Percentiles rank a stretch among this genome's conserved stretches.
Conservation (phyloP, 2,329 filamentous ascomycete species). For the Sporothrix curviconia region DNA sequence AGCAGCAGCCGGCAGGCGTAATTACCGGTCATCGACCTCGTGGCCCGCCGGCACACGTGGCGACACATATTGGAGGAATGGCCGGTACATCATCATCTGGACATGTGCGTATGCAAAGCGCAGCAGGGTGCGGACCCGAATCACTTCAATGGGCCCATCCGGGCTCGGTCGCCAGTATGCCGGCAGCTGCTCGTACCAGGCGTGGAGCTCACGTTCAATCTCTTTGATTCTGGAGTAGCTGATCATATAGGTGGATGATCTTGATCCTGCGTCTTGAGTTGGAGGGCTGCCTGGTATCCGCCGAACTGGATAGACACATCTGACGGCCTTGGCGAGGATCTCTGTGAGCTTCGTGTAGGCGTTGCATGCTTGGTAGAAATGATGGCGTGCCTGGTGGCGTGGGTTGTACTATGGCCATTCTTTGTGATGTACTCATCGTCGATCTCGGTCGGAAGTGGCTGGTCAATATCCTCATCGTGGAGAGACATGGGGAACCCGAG, state of each 20-base stretch:
- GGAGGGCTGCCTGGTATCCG: conserved; percentile 41
- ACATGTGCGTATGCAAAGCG: conserved; percentile 77
- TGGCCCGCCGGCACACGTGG: conserved; percentile 50
- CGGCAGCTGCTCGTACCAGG: conserved; percentile 63
- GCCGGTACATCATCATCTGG: conserved; percentile 75
- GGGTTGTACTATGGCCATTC: conserved; percentile 48
- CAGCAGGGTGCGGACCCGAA: conserved; percentile 72
- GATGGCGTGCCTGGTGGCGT: conserved; percentile 50
- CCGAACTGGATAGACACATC: conserved; percentile 59
- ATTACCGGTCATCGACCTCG: conserved; percentile 64
- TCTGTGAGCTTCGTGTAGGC: conserved; percentile 58
- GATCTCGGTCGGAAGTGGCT: conserved; percentile 56
- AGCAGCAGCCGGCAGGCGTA: conserved; percentile 63
- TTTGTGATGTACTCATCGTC: conserved; percentile 62
- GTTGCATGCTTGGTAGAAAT: conserved; percentile 58
- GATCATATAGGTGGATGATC: conserved; percentile 55
- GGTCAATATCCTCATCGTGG: conserved; percentile 59
- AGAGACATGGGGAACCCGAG: conserved; percentile 60
- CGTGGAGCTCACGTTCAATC: conserved; percentile 56
- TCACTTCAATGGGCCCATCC: conserved; percentile 66
- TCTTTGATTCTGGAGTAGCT: conserved; percentile 58
- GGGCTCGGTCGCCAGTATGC: conserved; percentile 70
- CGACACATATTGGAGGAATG: conserved; percentile 78
- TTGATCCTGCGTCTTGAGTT: conserved; percentile 37
- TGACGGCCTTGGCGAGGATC: conserved; percentile 59